Conservation (phyloP, 148 eudicot species). For the Nepenthes mirabilis region DNA sequence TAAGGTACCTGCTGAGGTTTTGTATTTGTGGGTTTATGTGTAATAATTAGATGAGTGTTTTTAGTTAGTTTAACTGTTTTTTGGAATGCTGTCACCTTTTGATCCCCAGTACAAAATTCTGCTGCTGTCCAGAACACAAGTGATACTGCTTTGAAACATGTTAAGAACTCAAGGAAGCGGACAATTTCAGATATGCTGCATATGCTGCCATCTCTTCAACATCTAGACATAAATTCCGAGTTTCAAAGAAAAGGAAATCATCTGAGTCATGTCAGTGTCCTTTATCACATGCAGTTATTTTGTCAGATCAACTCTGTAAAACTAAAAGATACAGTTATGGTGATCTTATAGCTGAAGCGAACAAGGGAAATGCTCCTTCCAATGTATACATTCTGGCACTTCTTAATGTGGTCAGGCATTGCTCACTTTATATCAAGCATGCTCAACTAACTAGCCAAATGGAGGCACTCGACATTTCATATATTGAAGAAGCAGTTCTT, state of each 20-base stretch:
- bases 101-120: slow-evolving; percentile 30
- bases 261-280: slow-evolving; percentile 22
- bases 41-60: not conserved
- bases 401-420: slow-evolving; percentile 87
- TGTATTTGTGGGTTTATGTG: slow-evolving; percentile 5
- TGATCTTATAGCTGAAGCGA: slow-evolving; percentile 80
- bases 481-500: slow-evolving; percentile 73
- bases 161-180: slow-evolving; percentile 49
- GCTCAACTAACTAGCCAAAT: slow-evolving; percentile 88
- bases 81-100: slow-evolving; percentile 1
- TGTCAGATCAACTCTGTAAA: slow-evolving; percentile 20
- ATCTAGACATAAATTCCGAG: slow-evolving; percentile 20
- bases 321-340: slow-evolving; percentile 46
- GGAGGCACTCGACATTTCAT: slow-evolving; percentile 82
- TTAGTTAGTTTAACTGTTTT: slow-evolving; percentile 5
- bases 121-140: slow-evolving; percentile 34
- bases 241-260: slow-evolving; percentile 39
- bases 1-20: slow-evolving; percentile 31
- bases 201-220: slow-evolving; percentile 56
- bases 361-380: slow-evolving; percentile 77
- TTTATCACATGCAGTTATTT: slow-evolving; percentile 19
- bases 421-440: slow-evolving; percentile 95
- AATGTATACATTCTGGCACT: slow-evolving; percentile 66
- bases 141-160: slow-evolving; percentile 21
- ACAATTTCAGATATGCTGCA: slow-evolving; percentile 57